Evolutionary conservation across 345 rosid genomes (phyloP).

Genomic region (Cardamine chenopodiifolia): DNA sequence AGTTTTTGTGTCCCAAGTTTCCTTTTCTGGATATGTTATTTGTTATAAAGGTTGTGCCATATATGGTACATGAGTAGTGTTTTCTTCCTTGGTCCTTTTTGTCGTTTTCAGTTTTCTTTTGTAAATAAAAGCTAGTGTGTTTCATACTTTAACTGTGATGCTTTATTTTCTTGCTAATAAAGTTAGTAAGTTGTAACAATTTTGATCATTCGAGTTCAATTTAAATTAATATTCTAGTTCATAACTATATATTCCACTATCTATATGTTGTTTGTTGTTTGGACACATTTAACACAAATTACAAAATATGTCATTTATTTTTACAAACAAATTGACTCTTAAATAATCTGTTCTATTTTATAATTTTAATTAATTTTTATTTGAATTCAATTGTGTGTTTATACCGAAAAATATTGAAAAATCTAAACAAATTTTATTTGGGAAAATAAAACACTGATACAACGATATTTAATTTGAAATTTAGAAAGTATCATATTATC

Average conservation of each 20-base stretch:
- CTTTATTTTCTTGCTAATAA: not conserved
- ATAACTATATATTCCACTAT: not conserved
- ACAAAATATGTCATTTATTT: not conserved
- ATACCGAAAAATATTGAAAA: not conserved
- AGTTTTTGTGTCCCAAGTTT: constrained; percentile 36
- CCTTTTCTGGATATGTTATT: constrained; percentile 37
- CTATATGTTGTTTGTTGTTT: no score
- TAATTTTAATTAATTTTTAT: not conserved
- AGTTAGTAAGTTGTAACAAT: not conserved
- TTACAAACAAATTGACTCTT: not conserved
- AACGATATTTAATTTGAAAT: not conserved
- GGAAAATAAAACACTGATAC: not conserved
- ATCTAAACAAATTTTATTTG: not conserved
- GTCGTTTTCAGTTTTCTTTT: not conserved
- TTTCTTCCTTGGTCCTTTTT: constrained; percentile 22
- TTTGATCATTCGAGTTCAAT: not conserved
- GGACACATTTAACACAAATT: no score
- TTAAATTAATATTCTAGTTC: no score
- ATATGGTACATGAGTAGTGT: constrained; percentile 35
- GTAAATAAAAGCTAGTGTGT: not conserved
- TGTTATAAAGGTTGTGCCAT: constrained; percentile 37
- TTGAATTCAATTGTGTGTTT: not conserved
- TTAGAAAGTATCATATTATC: not conserved
- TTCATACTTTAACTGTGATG: not conserved
- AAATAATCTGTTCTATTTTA: not conserved